Evolutionary conservation across 176 grass and related monocot species (phyloP), one percentile per base, ranked within the genome.

Genomic region (Cenchrus purpureus): DNA sequence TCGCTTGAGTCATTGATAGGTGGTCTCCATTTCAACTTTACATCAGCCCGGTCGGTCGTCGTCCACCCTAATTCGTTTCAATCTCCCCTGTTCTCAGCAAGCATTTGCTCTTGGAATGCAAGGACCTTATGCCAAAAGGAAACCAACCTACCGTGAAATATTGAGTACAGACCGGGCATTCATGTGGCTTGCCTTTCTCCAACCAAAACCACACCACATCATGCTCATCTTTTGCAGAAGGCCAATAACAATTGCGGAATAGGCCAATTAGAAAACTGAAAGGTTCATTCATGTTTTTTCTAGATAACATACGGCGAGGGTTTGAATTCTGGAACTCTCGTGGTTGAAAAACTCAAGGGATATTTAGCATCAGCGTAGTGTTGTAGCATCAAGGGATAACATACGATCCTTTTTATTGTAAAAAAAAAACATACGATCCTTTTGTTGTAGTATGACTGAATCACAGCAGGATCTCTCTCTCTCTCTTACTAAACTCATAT

Each of bases 371-470:
- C 8, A 19, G 28, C 20, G 31, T 76, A 65, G 70, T 77, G 12
- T 86, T 25, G 25, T 25, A 25, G 25, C 25, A 25, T 25, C 25
- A 25, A 25, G 25, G 25, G 25, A 25, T 25, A 25, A 97, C 91
- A 91, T 55, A 94, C 25, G 25, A 25, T 25, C 25, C 25, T 25
- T 25, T 25, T 25, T 25, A 25, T 25, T 25, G 25, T 25, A 25
- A 25, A 25, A 25, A 25, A 25, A 25, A 25, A 25, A 25, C 25
- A 25, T 25, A 25, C 82, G 52, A 97, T 91, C 84, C 94, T 92
- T 78, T 94, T 97, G 84, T 94, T 81, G 55, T 82, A 90, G 71
- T 94, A 87, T 66, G 91, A 94, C 32, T 87, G 68, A 81, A 94
- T 88, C 55, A 90, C 73, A 75, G 87, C 87, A 15, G 94, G 94